Percentiles rank a stretch among this genome's conserved stretches.
Conservation (phyloP, 306 rosid species). For the Vicia villosa region DNA sequence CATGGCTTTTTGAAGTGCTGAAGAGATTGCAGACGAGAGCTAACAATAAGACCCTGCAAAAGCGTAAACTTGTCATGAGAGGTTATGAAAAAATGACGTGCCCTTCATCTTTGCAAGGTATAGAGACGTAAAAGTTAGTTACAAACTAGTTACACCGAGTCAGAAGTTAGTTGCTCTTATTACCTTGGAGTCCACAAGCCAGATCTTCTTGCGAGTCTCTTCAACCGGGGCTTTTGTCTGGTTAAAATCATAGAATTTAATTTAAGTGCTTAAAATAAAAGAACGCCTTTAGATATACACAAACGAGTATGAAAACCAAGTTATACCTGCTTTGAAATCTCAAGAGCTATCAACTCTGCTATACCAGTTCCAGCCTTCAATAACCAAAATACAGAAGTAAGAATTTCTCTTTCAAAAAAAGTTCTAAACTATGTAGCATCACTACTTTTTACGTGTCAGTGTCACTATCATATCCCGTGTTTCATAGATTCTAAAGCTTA, state of each 20-base stretch:
- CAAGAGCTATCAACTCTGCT: slow-evolving; percentile 96
- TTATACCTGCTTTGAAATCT: slow-evolving; percentile 86
- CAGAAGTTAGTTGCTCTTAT: neutral
- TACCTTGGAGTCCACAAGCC: slow-evolving; percentile 99
- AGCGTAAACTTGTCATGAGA: slow-evolving; percentile 26
- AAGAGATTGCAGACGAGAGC: slow-evolving; percentile 73
- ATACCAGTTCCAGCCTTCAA: slow-evolving; percentile 99
- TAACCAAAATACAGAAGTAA: slow-evolving; percentile 43
- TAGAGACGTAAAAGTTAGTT: neutral
- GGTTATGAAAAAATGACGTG: neutral
- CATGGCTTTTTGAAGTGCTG: slow-evolving; percentile 97
- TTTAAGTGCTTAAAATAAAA: slow-evolving; percentile 20
- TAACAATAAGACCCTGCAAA: slow-evolving; percentile 84
- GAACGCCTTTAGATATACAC: neutral
- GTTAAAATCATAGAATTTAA: slow-evolving; percentile 29
- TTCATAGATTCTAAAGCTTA: neutral
- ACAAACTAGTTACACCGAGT: neutral
- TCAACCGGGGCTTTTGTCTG: slow-evolving; percentile 82
- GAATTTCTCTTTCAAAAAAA: slow-evolving; percentile 34
- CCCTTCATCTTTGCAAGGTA: slow-evolving; percentile 17
- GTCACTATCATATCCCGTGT: too few relatives aligned
- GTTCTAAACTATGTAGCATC: neutral
- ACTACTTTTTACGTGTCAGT: neutral
- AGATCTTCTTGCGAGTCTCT: slow-evolving; percentile 89
- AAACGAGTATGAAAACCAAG: slow-evolving; percentile 16